These are phyloP conservation scores for Lagerstroemia speciosa DNA, from an alignment of 345 rosid species.

Conservation along the genomic window DNA sequence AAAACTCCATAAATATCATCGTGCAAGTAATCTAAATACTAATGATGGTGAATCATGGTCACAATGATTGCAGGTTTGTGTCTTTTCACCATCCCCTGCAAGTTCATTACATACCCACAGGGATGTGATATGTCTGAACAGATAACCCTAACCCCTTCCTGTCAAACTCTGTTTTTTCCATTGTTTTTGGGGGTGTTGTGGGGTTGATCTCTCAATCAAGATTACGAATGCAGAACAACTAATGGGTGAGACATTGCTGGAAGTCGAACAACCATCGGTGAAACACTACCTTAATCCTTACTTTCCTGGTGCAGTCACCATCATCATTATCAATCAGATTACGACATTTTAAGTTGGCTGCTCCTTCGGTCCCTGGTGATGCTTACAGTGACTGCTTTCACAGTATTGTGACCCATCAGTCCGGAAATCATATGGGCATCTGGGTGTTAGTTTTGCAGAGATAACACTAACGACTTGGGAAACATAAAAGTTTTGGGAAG, in stretches of 20 bases:
- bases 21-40: conserved; percentile 1
- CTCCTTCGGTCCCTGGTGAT: background rate
- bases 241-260: conserved; percentile 11
- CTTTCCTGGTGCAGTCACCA: background rate
- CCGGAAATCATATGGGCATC: background rate
- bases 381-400: background rate
- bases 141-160: background rate
- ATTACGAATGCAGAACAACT: conserved; percentile 10
- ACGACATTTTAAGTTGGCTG: background rate
- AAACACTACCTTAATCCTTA: conserved; percentile 8
- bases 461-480: too few relatives aligned
- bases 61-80: conserved; percentile 8
- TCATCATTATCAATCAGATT: background rate
- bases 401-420: background rate
- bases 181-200: background rate
- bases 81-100: conserved; percentile 8
- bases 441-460: too few relatives aligned
- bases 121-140: conserved; percentile 13
- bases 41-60: conserved; percentile 8
- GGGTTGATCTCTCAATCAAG: background rate
- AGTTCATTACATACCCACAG: conserved; percentile 10
- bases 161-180: background rate
- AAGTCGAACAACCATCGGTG: conserved; percentile 8
- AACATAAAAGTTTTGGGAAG: background rate
- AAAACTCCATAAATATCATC: background rate